A percentile compares a stretch with the other conserved stretches of the same genome.
These are phyloP conservation scores for Pezizomycotina sp. DNA, from an alignment of 2,329 filamentous ascomycete genomes.

Conservation along the genomic window DNA sequence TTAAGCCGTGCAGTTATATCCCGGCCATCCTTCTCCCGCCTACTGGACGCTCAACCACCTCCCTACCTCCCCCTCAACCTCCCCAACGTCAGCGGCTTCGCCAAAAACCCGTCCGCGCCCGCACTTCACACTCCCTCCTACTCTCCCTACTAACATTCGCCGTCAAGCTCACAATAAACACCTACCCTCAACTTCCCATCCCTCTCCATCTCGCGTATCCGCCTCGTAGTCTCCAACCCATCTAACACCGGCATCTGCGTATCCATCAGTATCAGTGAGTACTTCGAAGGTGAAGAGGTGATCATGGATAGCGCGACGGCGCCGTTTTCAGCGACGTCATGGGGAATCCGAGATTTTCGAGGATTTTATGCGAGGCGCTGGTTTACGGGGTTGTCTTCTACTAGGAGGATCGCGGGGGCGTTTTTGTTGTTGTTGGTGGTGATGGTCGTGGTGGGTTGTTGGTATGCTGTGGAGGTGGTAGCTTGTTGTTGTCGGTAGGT, in stretches of 20 bases:
- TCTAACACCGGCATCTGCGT: constrained; percentile 18
- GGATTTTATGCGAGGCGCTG: constrained; percentile 18
- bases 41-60: too few relatives aligned
- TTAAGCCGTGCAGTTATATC: constrained; percentile 26
- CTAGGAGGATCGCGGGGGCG: constrained; percentile 12
- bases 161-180: constrained; percentile 16
- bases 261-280: constrained; percentile 17
- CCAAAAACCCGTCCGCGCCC: constrained; percentile 15
- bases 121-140: constrained; percentile 16
- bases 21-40: too few relatives aligned
- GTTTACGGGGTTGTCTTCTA: constrained; percentile 18
- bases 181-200: constrained; percentile 9
- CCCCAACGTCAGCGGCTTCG: constrained; percentile 15
- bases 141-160: constrained; percentile 15
- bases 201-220: constrained; percentile 14
- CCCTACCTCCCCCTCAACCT: constrained; percentile 11
- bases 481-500: too few relatives aligned
- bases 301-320: constrained; percentile 14
- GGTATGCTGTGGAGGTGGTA: too few relatives aligned
- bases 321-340: constrained; percentile 17
- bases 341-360: constrained; percentile 13
- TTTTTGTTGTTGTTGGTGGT: too few relatives aligned
- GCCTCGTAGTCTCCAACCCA: constrained; percentile 13
- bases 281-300: constrained; percentile 8
- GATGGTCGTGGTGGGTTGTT: too few relatives aligned